Evolutionary conservation across 2,329 filamentous ascomycete species (phyloP).

Genomic region (Penicillium oxalicum): DNA sequence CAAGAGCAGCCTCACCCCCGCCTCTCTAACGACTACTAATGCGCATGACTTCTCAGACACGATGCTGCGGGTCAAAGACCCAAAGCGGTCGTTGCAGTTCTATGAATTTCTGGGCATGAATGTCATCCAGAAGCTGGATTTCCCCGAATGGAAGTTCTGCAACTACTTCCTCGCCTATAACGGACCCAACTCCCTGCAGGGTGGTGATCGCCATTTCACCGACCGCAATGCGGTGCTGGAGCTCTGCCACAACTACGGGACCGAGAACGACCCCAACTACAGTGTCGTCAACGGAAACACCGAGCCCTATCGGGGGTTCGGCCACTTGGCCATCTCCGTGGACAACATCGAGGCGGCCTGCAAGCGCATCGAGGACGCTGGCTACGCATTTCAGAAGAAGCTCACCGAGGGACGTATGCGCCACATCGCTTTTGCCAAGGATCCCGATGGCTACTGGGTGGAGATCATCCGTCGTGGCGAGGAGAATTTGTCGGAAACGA

Average conservation of each 20-base stretch:
- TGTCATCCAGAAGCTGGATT: constrained; percentile 70
- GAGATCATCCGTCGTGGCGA: constrained; percentile 61
- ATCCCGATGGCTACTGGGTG: constrained; percentile 76
- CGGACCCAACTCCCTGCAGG: constrained; percentile 65
- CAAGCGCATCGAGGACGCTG: constrained; percentile 79
- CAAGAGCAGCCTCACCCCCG: not conserved
- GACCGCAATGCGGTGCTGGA: constrained; percentile 89
- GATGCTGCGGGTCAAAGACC: constrained; percentile 92
- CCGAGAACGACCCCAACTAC: constrained; percentile 75
- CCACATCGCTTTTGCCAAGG: constrained; percentile 82
- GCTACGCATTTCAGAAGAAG: constrained; percentile 94
- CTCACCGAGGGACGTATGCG: constrained; percentile 80
- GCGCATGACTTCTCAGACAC: constrained; percentile 30
- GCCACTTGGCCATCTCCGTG: constrained; percentile 77
- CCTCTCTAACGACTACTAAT: constrained; percentile 10
- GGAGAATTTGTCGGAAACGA: constrained; percentile 64
- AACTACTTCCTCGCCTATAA: constrained; percentile 95
- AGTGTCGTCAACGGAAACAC: constrained; percentile 80
- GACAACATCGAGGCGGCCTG: constrained; percentile 86
- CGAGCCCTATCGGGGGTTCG: constrained; percentile 79
- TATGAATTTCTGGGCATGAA: constrained; percentile 90
- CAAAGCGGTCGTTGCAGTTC: constrained; percentile 80
- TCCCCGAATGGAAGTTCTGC: constrained; percentile 86
- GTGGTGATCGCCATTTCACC: constrained; percentile 65
- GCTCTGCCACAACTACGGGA: constrained; percentile 79